Evolutionary conservation across 2,329 filamentous ascomycete species (phyloP), one percentile per base, ranked within the genome.

Genomic region (Pseudogymnoascus sp.): DNA sequence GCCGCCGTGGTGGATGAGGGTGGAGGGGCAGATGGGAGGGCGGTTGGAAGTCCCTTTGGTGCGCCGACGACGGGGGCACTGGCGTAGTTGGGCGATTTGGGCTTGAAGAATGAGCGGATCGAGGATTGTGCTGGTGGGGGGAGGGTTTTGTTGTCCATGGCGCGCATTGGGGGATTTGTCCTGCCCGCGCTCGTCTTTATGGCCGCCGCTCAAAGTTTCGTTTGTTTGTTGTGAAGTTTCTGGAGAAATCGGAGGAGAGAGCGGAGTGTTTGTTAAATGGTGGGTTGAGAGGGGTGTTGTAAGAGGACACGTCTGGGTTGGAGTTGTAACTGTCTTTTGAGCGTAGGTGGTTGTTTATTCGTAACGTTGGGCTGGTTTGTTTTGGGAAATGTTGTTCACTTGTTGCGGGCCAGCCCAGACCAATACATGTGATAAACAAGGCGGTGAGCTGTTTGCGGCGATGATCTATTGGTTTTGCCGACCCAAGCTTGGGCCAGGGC

Each of bases 51-150:
- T 60, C 5, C 30, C 66, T 66, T 62, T 61, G 48, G 69, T 41
- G 52, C 23, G 59, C 73, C 71, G 59, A n/a, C 28, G 61, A 55
- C 56, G 59, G 73, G 74, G 62, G 75, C 73, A 61, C 73, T 63
- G 65, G 75, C 69, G 65, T 79, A 79, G 60, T 74, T 73, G 41
- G 77, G 76, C 52, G 74, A 68, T 64, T 72, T 73, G 55, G 78
- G 76, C 63, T 77, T 75, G 70, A 86, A 85, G 74, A 86, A 86
- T 59, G 81, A 84, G 59, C 79, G 80, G 66, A 86, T 85, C 48
- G 82, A 84, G 37, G 78, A 72, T 39, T 39, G 37, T 5, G 37
- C 9, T 15, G 37, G 37, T 3, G 18, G 18, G n/a, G 37, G 37
- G 15, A 39, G 37, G 37, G 37, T 12, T 39, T 39, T 21, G 37